Conservation (phyloP, 2,329 filamentous ascomycete species). For the Monosporascus sp. region DNA sequence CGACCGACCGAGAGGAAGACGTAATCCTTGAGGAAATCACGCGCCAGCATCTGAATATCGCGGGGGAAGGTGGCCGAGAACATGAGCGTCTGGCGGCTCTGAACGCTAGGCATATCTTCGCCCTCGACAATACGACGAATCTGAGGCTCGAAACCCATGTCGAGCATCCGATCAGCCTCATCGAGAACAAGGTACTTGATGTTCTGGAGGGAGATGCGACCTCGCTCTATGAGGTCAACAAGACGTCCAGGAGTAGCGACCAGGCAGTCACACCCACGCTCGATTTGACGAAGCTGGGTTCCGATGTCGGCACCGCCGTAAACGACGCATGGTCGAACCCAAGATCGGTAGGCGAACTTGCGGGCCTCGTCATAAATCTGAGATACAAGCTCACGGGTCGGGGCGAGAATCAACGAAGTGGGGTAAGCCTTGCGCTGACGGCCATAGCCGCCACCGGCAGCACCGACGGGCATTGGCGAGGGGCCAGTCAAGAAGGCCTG, state of each 20-base stretch:
- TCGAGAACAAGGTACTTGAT: conserved; percentile 99
- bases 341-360: conserved; percentile 98
- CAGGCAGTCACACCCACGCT: conserved; percentile 92
- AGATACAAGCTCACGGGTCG: conserved; percentile 96
- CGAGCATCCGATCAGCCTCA: conserved; percentile 99
- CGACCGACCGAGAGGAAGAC: conserved; percentile 97
- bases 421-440: conserved; percentile 98
- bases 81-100: conserved; percentile 95
- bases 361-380: conserved; percentile 97
- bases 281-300: conserved; percentile 95
- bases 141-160: conserved; percentile 99
- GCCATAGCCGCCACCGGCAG: conserved; percentile 67
- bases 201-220: conserved; percentile 93
- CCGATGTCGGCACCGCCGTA: conserved; percentile 99
- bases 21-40: conserved; percentile 99
- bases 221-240: conserved; percentile 96
- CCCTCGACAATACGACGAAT: conserved; percentile 98
- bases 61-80: conserved; percentile 99
- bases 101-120: conserved; percentile 89
- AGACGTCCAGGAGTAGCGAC: conserved; percentile 96
- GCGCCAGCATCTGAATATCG: conserved; percentile 97
- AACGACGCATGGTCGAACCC: conserved; percentile 96
- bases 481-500: conserved; percentile 92
- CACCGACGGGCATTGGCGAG: conserved; percentile 58
- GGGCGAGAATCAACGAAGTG: conserved; percentile 90